Conservation (phyloP, 345 rosid genomes). For the Abelmoschus esculentus region DNA sequence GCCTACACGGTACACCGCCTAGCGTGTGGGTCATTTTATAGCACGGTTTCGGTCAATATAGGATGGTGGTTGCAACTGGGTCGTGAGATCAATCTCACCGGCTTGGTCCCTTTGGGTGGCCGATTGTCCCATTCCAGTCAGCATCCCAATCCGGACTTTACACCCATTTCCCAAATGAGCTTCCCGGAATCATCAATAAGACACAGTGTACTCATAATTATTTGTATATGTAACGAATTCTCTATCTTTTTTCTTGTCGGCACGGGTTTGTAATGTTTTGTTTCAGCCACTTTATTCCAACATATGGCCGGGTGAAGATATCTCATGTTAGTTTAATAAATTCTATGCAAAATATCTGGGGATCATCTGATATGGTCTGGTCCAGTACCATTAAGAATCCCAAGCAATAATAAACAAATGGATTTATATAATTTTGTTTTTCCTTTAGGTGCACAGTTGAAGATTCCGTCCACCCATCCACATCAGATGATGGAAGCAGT, state of each 20-base stretch:
- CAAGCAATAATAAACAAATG: slow-evolving; percentile 5
- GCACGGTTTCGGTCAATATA: background rate
- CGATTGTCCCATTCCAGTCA: background rate
- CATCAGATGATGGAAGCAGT: too few species aligned
- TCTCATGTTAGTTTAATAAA: slow-evolving; percentile 2
- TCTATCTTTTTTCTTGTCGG: background rate
- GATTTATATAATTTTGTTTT: background rate
- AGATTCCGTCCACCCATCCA: background rate
- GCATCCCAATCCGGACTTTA: background rate
- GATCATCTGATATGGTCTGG: background rate
- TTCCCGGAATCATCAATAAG: background rate
- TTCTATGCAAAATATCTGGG: slow-evolving; percentile 11
- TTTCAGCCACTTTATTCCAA: background rate
- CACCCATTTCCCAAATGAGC: background rate
- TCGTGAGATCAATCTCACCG: background rate
- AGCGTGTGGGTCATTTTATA: background rate
- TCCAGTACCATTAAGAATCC: background rate
- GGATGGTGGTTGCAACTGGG: background rate
- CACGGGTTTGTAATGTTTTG: background rate
- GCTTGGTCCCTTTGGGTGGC: background rate
- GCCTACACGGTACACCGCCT: too few species aligned
- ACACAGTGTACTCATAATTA: background rate
- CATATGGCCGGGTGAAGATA: background rate
- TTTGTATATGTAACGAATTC: background rate
- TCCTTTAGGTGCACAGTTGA: background rate